Percentiles rank a stretch among this genome's conserved stretches.
phyloP scores from a whole-genome alignment of 177 flowering plant genomes.

The Vitis hybrid region DNA sequence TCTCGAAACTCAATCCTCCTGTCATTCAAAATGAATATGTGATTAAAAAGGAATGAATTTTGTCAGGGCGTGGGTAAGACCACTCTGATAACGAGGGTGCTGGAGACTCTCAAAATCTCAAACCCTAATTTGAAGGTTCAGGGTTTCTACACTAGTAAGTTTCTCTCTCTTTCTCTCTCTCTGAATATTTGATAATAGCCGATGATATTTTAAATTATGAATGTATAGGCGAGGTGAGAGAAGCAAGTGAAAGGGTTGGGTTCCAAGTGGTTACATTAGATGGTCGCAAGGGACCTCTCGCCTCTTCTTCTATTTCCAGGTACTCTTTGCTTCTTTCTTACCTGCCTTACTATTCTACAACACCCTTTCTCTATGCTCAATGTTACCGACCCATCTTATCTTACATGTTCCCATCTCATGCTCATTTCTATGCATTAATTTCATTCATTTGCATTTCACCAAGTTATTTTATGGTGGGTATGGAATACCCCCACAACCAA shows the following conservation, averaged over 20 bases:
- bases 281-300: constrained; percentile 63
- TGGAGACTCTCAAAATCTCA: constrained; percentile 51
- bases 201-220: background rate
- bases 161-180: constrained; percentile 3
- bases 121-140: constrained; percentile 62
- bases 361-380: no score
- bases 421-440: no score
- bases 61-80: constrained; percentile 79
- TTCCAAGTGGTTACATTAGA: constrained; percentile 81
- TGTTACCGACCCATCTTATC: no score
- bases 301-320: constrained; percentile 52
- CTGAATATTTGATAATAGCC: background rate
- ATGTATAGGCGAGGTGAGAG: constrained; percentile 64
- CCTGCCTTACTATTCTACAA: background rate
- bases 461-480: no score
- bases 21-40: no score
- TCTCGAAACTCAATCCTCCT: no score
- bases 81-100: constrained; percentile 58
- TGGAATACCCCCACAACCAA: no score
- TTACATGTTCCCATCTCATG: no score
- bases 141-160: constrained; percentile 78
- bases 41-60: background rate
- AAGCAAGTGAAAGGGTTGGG: constrained; percentile 71
- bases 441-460: no score
- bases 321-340: constrained; percentile 3